Percentiles rank a stretch among this genome's conserved stretches.
Conservation (phyloP, 768 basidiomycete species). For the Daedalea quercina region DNA sequence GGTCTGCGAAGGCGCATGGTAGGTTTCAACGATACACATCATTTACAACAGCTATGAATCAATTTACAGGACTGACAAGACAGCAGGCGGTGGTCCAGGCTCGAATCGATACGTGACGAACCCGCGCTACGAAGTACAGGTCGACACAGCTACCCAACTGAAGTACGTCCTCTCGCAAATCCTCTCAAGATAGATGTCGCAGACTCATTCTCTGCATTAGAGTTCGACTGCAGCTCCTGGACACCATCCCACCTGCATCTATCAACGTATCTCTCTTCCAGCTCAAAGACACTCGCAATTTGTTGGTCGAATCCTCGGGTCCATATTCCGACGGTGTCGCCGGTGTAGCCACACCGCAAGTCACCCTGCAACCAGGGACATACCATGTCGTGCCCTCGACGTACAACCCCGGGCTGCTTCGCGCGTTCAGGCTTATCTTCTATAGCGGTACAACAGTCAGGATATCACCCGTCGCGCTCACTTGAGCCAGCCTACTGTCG, state of each 20-base stretch:
- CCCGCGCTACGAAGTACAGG: constrained; percentile 58
- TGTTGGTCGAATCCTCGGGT: constrained; percentile 62
- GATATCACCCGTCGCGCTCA: not conserved
- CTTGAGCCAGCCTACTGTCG: not conserved
- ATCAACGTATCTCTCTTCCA: constrained; percentile 59
- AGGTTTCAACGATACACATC: constrained; percentile 13
- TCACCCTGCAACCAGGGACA: constrained; percentile 48
- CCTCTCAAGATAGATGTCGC: not conserved
- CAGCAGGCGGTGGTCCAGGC: constrained; percentile 65
- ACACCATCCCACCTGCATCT: constrained; percentile 34
- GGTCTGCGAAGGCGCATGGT: constrained; percentile 70
- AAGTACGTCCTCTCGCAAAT: constrained; percentile 36
- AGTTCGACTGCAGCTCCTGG: constrained; percentile 59
- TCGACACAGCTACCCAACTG: constrained; percentile 46
- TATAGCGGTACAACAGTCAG: constrained; percentile 27
- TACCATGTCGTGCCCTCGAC: constrained; percentile 76
- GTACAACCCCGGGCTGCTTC: constrained; percentile 51
- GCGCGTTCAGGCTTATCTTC: constrained; percentile 52
- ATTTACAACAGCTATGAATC: no score
- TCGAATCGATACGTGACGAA: constrained; percentile 60
- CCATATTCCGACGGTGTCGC: constrained; percentile 70
- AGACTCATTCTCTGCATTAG: constrained; percentile 27
- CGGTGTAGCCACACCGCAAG: constrained; percentile 58
- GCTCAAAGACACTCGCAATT: constrained; percentile 22
- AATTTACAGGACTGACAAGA: constrained; percentile 42